phyloP scores from a whole-genome alignment of 2,329 filamentous ascomycete species.

The Cytospora paraplurivora region DNA sequence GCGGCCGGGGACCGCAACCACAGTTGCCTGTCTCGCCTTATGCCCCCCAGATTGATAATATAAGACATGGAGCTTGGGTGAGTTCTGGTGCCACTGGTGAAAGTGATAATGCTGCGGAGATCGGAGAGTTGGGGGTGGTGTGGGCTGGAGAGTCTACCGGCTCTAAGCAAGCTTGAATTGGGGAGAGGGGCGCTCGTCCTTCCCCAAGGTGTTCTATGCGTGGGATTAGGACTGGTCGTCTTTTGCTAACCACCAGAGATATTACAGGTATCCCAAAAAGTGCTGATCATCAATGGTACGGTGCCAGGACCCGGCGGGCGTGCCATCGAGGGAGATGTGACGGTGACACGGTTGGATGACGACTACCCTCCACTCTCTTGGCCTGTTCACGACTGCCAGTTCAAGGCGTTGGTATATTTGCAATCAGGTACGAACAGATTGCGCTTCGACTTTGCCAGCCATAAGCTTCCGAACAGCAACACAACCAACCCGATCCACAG shows the following conservation, averaged over 20 bases:
- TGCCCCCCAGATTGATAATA: conserved; percentile 76
- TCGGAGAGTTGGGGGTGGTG: neutral
- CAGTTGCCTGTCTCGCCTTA: conserved; percentile 72
- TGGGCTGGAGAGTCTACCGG: neutral
- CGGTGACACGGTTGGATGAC: conserved; percentile 80
- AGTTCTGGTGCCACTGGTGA: conserved; percentile 38
- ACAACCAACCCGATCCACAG: conserved; percentile 72
- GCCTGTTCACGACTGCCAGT: conserved; percentile 87
- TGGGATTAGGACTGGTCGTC: neutral
- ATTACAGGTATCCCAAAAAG: conserved; percentile 82
- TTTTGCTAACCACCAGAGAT: conserved; percentile 5
- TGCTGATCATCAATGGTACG: conserved; percentile 78
- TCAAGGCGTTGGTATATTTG: conserved; percentile 90
- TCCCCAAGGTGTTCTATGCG: neutral
- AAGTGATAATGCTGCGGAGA: neutral
- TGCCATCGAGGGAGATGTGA: conserved; percentile 76
- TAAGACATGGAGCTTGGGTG: conserved; percentile 85
- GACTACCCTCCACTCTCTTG: conserved; percentile 79
- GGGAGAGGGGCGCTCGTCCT: neutral
- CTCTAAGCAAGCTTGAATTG: neutral
- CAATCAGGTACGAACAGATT: conserved; percentile 86
- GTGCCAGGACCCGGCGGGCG: conserved; percentile 72
- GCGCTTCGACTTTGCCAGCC: conserved; percentile 83
- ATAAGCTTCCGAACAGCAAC: conserved; percentile 72
- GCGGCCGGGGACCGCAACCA: conserved; percentile 54